These are phyloP conservation scores for Chrysophaeum taylorii DNA, from an alignment of 352 stramenopile genomes.

Conservation along the genomic window DNA sequence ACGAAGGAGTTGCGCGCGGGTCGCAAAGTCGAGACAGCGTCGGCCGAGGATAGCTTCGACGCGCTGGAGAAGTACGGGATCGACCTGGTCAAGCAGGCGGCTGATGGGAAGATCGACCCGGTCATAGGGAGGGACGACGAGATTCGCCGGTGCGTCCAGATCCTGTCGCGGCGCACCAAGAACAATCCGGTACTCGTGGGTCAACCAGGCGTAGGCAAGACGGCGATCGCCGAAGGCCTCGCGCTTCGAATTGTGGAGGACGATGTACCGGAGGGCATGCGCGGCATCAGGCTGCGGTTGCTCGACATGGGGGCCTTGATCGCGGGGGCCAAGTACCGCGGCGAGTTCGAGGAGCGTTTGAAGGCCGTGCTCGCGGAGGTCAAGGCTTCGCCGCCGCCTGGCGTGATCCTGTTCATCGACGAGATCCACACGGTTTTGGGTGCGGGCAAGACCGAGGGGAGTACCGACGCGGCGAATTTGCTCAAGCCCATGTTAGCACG, in stretches of 20 bases:
- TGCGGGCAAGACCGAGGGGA: conserved; percentile 69
- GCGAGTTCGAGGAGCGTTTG: conserved; percentile 96
- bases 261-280: conserved; percentile 83
- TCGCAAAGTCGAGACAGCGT: conserved; percentile 42
- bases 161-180: conserved; percentile 88
- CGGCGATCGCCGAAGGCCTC: conserved; percentile 80
- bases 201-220: conserved; percentile 92
- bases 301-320: conserved; percentile 92
- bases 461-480: conserved; percentile 92
- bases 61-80: conserved; percentile 54
- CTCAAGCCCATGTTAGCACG: conserved; percentile 93
- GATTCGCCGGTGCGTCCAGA: conserved; percentile 86
- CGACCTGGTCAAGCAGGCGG: conserved; percentile 47
- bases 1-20: conserved; percentile 42
- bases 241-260: conserved; percentile 88
- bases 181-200: conserved; percentile 94
- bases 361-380: conserved; percentile 84
- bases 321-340: conserved; percentile 90
- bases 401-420: conserved; percentile 96
- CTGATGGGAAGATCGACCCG: conserved; percentile 71
- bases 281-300: conserved; percentile 68
- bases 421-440: conserved; percentile 92
- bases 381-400: conserved; percentile 43
- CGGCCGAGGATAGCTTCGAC: conserved; percentile 49
- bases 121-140: conserved; percentile 93